phyloP scores from a whole-genome alignment of 108 stramenopile species.

The Stephanodiscus minutulus region DNA sequence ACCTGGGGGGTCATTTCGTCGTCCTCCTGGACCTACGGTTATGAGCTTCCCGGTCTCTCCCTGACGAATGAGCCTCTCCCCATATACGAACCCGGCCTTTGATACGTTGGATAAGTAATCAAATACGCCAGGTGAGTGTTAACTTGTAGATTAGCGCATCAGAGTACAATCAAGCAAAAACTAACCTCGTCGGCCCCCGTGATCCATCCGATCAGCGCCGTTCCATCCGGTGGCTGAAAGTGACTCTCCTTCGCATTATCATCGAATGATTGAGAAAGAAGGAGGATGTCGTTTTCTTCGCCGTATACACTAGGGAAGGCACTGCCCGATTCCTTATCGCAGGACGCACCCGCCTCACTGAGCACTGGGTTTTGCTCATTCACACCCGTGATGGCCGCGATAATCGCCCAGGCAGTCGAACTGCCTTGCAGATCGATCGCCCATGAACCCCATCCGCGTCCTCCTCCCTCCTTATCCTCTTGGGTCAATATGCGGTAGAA shows the following conservation, averaged over 20 bases:
- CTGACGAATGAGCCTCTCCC: slow-evolving; percentile 21
- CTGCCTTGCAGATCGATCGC: slow-evolving; percentile 29
- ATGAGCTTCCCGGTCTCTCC: slow-evolving; percentile 31
- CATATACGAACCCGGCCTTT: slow-evolving; percentile 47
- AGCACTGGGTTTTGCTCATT: slow-evolving; percentile 33
- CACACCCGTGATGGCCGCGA: slow-evolving; percentile 31
- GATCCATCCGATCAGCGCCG: slow-evolving; percentile 34
- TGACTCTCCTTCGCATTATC: slow-evolving; percentile 29
- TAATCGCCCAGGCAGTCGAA: slow-evolving; percentile 37
- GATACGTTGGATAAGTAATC: neutral
- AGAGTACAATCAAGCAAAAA: neutral
- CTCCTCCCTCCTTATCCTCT: neutral
- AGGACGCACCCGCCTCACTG: slow-evolving; percentile 24
- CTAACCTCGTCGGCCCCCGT: slow-evolving; percentile 36
- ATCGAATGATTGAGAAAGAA: slow-evolving; percentile 43
- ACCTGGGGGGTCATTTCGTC: too few relatives aligned
- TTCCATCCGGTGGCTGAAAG: slow-evolving; percentile 38
- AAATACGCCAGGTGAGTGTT: neutral
- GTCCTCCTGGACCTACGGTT: slow-evolving; percentile 31
- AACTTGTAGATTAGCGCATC: neutral
- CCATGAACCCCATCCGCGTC: slow-evolving; percentile 32
- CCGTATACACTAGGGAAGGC: slow-evolving; percentile 43
- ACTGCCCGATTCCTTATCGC: slow-evolving; percentile 32
- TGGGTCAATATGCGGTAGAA: slow-evolving; percentile 38
- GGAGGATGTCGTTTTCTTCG: slow-evolving; percentile 32